Evolutionary conservation across 441 rosid genomes (phyloP).

Genomic region (Gossypium gossypioides): DNA sequence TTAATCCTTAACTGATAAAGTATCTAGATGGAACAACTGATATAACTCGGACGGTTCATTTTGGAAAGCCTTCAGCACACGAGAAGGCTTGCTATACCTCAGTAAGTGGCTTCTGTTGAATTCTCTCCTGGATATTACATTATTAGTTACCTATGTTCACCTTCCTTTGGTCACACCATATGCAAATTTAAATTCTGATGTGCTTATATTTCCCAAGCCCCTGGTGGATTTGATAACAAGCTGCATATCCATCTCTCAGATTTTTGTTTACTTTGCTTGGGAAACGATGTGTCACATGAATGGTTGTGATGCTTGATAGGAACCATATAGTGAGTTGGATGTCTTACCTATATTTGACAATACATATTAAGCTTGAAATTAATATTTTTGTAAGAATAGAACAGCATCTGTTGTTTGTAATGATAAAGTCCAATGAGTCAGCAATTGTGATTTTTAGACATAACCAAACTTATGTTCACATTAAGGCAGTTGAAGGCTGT

Average conservation of each 20-base stretch:
- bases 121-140: background rate
- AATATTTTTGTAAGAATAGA: background rate
- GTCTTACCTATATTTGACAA: background rate
- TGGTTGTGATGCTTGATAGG: background rate
- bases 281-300: background rate
- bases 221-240: background rate
- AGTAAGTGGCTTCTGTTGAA: slow-evolving; percentile 33
- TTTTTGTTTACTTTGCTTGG: background rate
- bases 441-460: background rate
- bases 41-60: slow-evolving; percentile 88
- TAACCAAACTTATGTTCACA: background rate
- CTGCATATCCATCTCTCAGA: background rate
- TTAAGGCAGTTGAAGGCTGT: background rate
- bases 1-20: slow-evolving; percentile 27
- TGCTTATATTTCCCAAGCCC: background rate
- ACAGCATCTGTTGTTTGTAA: background rate
- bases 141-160: background rate
- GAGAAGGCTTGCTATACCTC: slow-evolving; percentile 83
- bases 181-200: background rate
- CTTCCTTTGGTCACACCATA: background rate
- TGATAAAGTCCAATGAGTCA: background rate
- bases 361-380: background rate
- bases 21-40: slow-evolving; percentile 96
- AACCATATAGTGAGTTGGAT: background rate
- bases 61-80: slow-evolving; percentile 82